Evolutionary conservation across 2,329 filamentous ascomycete genomes (phyloP).

Genomic region (Fusarium sp.): DNA sequence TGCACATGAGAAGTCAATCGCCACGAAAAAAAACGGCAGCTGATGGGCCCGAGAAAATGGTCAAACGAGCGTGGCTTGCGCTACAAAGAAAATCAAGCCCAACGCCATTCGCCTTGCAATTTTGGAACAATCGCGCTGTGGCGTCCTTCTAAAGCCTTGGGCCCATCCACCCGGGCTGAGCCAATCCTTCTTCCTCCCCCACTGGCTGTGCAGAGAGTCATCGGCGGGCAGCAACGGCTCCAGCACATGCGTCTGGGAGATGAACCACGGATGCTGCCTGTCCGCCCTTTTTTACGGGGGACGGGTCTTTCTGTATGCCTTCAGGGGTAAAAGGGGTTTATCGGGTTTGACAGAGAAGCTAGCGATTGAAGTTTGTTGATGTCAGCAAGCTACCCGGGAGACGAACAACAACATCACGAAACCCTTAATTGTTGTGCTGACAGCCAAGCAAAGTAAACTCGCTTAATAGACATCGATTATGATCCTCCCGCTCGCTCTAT

Average conservation of each 20-base stretch:
- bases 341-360: neutral
- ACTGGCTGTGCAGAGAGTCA: neutral
- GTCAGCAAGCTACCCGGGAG: neutral
- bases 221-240: neutral
- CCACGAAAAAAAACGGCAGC: constrained; percentile 31
- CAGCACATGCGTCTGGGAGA: neutral
- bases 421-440: neutral
- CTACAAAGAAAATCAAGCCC: constrained; percentile 1
- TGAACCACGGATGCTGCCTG: neutral
- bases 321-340: neutral
- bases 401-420: neutral
- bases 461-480: neutral
- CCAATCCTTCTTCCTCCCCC: neutral
- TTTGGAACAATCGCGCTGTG: constrained; percentile 30
- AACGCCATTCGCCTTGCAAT: neutral
- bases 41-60: neutral
- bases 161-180: neutral
- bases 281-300: constrained; percentile 21
- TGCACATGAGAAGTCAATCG: constrained; percentile 14
- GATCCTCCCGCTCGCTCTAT: neutral
- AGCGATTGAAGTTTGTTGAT: neutral
- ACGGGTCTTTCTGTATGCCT: neutral
- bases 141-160: constrained; percentile 17
- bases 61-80: constrained; percentile 18
- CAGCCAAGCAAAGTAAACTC: neutral